These are phyloP conservation scores for Macrophomina phaseolina DNA, from an alignment of 2,329 filamentous ascomycete genomes.

Conservation along the genomic window DNA sequence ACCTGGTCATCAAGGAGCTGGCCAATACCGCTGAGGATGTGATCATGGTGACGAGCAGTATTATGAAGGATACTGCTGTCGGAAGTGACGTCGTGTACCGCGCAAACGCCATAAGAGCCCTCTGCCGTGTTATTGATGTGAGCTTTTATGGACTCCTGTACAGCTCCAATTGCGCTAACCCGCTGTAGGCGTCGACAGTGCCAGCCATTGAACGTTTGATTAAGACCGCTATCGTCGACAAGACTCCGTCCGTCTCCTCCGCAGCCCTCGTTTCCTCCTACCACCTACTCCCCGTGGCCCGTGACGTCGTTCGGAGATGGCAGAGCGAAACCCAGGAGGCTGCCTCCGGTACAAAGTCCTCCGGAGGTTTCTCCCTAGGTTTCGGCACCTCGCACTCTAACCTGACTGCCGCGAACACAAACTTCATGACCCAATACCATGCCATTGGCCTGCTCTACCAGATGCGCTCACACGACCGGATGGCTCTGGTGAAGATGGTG, in stretches of 20 bases:
- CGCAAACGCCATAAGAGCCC: constrained; percentile 91
- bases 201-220: constrained; percentile 98
- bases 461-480: constrained; percentile 96
- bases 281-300: constrained; percentile 93
- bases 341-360: constrained; percentile 86
- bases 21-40: constrained; percentile 95
- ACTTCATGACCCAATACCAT: constrained; percentile 98
- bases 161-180: constrained; percentile 29
- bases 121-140: constrained; percentile 97
- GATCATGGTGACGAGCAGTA: constrained; percentile 99
- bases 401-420: constrained; percentile 78
- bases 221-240: constrained; percentile 99
- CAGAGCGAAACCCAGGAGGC: constrained; percentile 98
- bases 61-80: constrained; percentile 99
- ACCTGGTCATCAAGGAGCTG: constrained; percentile 97
- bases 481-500: constrained; percentile 99
- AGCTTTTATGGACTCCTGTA: constrained; percentile 39
- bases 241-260: constrained; percentile 95
- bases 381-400: constrained; percentile 79
- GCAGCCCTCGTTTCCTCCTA: constrained; percentile 96
- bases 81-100: constrained; percentile 93
- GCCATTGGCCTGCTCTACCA: constrained; percentile 97
- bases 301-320: constrained; percentile 95
- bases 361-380: constrained; percentile 86
- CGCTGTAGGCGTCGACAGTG: constrained; percentile 79